A percentile compares a stretch with the other conserved stretches of the same genome.
These are phyloP conservation scores for Cochlearia excelsa DNA, from an alignment of 345 rosid genomes.

Conservation along the genomic window DNA sequence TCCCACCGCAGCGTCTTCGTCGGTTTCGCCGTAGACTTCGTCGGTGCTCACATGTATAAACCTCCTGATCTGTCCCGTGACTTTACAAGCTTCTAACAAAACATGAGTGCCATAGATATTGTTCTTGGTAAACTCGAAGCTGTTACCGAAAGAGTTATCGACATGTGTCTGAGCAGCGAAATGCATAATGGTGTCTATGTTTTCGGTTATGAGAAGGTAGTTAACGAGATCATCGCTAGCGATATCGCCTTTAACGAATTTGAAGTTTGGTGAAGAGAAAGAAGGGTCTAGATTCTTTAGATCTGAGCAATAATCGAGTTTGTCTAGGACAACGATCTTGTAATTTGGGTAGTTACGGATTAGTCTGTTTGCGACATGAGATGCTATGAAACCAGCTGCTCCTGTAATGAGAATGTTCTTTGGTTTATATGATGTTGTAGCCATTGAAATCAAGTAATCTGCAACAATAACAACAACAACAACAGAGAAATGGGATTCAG, in stretches of 20 bases:
- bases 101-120: conserved; percentile 67
- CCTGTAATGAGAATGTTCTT: conserved; percentile 61
- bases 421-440: conserved; percentile 43
- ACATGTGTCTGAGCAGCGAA: conserved; percentile 71
- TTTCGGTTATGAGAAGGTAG: conserved; percentile 48
- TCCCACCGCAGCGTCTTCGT: too few relatives aligned
- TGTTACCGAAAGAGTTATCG: conserved; percentile 39
- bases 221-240: conserved; percentile 57
- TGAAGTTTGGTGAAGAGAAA: conserved; percentile 47
- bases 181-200: conserved; percentile 61
- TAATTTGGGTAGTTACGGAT: conserved; percentile 50
- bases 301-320: conserved; percentile 61
- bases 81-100: conserved; percentile 66
- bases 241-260: conserved; percentile 56
- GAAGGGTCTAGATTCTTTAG: conserved; percentile 53
- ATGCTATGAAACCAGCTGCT: conserved; percentile 66
- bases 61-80: conserved; percentile 48
- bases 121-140: conserved; percentile 52
- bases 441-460: conserved; percentile 20
- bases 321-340: conserved; percentile 59
- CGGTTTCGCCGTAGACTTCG: conserved; percentile 1
- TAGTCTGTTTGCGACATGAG: conserved; percentile 51
- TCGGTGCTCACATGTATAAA: conserved; percentile 72
- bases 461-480: not conserved
- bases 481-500: not conserved